Evolutionary conservation across 257 asterid genomes (phyloP), one percentile per base, ranked within the genome.

Genomic region (Phtheirospermum japonicum): DNA sequence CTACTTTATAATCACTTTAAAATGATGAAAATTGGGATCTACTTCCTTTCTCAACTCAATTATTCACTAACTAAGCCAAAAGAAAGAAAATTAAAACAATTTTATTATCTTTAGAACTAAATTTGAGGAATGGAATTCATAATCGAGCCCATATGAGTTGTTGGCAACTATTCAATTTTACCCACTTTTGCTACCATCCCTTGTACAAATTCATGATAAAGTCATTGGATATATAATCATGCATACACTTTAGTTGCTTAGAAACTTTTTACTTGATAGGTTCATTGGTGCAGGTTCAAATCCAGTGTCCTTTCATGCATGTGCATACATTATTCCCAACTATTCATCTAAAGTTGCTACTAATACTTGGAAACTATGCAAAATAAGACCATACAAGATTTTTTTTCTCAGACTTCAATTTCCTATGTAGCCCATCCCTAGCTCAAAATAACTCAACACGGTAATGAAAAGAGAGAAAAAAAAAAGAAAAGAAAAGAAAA

Each of bases 101-200:
- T n/a, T n/a, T n/a, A n/a, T n/a, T n/a, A n/a, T n/a, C n/a, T n/a
- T n/a, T n/a, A n/a, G n/a, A n/a, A n/a, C n/a, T n/a, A n/a, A n/a
- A n/a, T n/a, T n/a, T n/a, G n/a, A n/a, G n/a, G n/a, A n/a, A n/a
- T n/a, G 51, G 53, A 69, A 71, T 58, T 73, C 77, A 71, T 71
- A 61, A 68, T 63, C 65, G 73, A 72, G 64, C 77, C 74, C 89
- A 83, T 83, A 73, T 77, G 81, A 68, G 48, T 54, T 73, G 84
- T 72, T 78, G 71, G 63, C 79, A 73, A 76, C 79, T 80, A 54
- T 72, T 67, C 68, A 62, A 77, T 56, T 63, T 40, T 55, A 39
- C 57, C 28, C 48, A 62, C 75, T 72, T 75, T 74, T 64, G 67
- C 71, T 63, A 73, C 82, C 86, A 73, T 73, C 55, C 63, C 59